Evolutionary conservation across 2,329 filamentous ascomycete species (phyloP).

Genomic region (Plenodomus lindquistii): DNA sequence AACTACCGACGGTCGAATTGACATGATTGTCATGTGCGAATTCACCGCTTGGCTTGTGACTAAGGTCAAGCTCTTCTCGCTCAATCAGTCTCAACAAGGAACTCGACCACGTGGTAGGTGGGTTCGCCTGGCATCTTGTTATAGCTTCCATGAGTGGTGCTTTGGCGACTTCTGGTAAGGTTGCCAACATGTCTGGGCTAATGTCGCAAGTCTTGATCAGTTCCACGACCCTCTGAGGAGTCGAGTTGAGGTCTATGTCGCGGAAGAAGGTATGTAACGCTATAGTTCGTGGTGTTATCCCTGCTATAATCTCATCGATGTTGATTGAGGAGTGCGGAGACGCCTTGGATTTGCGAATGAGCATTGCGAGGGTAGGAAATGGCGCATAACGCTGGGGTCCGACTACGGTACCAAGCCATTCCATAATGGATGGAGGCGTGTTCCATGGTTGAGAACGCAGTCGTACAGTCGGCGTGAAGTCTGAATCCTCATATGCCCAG

Average conservation of each 20-base stretch:
- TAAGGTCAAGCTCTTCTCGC: conserved; percentile 72
- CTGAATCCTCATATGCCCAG: conserved; percentile 61
- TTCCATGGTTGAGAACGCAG: conserved; percentile 42
- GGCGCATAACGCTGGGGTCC: conserved; percentile 34
- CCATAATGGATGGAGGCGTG: conserved; percentile 62
- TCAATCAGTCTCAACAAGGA: conserved; percentile 75
- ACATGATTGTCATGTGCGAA: conserved; percentile 30
- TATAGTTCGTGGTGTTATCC: conserved; percentile 58
- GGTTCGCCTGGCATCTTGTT: conserved; percentile 78
- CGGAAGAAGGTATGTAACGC: conserved; percentile 72
- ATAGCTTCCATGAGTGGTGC: conserved; percentile 82
- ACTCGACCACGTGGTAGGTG: conserved; percentile 74
- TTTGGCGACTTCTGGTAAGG: conserved; percentile 81
- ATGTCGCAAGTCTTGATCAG: conserved; percentile 73
- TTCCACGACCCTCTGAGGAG: conserved; percentile 69
- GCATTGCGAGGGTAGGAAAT: conserved; percentile 44
- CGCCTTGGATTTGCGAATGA: conserved; percentile 42
- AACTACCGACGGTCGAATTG: conserved; percentile 11
- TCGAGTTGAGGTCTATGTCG: conserved; percentile 40
- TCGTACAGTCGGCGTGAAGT: conserved; percentile 28
- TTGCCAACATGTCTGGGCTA: conserved; percentile 70
- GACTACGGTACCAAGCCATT: conserved; percentile 49
- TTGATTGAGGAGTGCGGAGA: conserved; percentile 44
- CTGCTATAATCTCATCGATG: conserved; percentile 39
- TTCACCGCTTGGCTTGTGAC: conserved; percentile 20